These are phyloP conservation scores for Aspergillus hancockii DNA, from an alignment of 495 filamentous ascomycete genomes.

Conservation along the genomic window DNA sequence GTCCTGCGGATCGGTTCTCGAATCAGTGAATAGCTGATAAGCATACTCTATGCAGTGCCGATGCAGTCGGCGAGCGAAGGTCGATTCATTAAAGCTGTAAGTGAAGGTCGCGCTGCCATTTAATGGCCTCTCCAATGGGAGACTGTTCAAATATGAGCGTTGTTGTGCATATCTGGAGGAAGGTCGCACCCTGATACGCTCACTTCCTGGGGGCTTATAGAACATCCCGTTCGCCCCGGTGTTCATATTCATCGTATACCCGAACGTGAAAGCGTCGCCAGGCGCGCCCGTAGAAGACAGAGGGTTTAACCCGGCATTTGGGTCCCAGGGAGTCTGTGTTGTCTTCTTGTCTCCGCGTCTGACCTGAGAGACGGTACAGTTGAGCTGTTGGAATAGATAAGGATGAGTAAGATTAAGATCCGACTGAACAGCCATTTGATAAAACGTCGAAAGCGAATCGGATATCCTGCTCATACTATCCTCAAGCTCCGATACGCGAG, in stretches of 20 bases:
- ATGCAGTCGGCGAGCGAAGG: conserved; percentile 70
- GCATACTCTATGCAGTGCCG: conserved; percentile 63
- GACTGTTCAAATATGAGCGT: background rate
- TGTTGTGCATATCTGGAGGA: background rate
- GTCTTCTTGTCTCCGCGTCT: background rate
- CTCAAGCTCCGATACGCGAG: conserved; percentile 67
- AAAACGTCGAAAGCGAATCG: conserved; percentile 64
- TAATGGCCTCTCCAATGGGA: conserved; percentile 11
- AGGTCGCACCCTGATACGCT: background rate
- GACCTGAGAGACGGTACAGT: background rate
- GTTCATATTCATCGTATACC: conserved; percentile 6
- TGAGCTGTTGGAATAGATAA: conserved; percentile 34
- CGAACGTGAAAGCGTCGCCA: background rate
- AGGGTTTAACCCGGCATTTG: background rate
- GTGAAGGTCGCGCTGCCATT: conserved; percentile 9
- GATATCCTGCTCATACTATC: conserved; percentile 70
- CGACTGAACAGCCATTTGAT: conserved; percentile 54
- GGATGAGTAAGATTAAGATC: conserved; percentile 40
- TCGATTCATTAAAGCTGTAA: conserved; percentile 53
- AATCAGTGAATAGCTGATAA: conserved; percentile 55
- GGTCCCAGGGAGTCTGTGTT: background rate
- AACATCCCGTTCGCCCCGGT: background rate
- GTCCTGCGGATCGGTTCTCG: conserved; percentile 46
- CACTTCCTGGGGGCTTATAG: background rate
- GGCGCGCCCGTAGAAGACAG: background rate